A percentile compares a stretch with the other conserved stretches of the same genome.
Conservation (phyloP, 179 eudicot genomes). For the Vitellaria paradoxa region DNA sequence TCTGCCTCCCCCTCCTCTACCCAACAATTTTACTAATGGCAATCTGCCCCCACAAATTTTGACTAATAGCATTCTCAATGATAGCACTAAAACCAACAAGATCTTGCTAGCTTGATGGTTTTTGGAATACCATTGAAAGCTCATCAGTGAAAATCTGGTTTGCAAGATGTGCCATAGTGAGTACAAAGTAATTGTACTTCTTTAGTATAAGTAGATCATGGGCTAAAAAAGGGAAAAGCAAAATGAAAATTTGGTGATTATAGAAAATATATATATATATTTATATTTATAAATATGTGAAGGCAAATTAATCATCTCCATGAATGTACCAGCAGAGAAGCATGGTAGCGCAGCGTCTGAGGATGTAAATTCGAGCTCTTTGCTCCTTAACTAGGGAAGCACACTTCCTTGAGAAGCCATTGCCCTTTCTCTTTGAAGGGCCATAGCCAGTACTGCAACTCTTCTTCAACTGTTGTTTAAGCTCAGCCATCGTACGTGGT, state of each 20-base stretch:
- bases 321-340: constrained; percentile 89
- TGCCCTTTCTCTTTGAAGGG: constrained; percentile 40
- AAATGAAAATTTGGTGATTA: not conserved
- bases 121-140: not conserved
- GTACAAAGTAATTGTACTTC: too few species aligned
- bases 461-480: constrained; percentile 18
- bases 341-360: constrained; percentile 91
- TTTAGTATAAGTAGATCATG: too few species aligned
- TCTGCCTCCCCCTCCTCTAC: too few species aligned
- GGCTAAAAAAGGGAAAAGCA: too few species aligned
- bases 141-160: too few species aligned
- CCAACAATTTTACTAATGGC: not conserved
- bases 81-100: not conserved
- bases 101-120: not conserved
- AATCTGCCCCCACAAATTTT: too few species aligned
- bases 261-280: too few species aligned
- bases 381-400: constrained; percentile 79
- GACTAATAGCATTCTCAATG: too few species aligned
- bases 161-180: too few species aligned
- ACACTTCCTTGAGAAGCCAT: constrained; percentile 73
- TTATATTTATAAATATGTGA: not conserved
- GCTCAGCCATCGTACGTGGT: constrained; percentile 20
- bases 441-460: constrained; percentile 11
- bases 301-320: constrained; percentile 46
- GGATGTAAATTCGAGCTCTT: constrained; percentile 74